These are phyloP conservation scores for Saturnispora bothae DNA, from an alignment of 805 yeast genomes.

Conservation along the genomic window DNA sequence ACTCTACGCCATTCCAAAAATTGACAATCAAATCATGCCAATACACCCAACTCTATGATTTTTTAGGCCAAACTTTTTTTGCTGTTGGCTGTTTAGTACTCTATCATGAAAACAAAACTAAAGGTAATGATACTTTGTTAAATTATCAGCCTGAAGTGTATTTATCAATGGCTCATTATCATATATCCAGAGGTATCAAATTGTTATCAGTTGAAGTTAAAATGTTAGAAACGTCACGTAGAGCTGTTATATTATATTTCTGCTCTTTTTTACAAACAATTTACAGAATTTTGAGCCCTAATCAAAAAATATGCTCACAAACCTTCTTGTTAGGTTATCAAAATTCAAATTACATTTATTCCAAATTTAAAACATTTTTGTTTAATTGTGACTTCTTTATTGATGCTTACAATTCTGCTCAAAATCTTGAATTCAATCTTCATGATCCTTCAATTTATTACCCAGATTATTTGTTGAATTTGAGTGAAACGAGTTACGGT, in stretches of 20 bases:
- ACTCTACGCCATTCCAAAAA: slow-evolving; percentile 1
- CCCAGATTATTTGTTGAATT: slow-evolving; percentile 13
- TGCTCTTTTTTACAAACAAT: slow-evolving; percentile 10
- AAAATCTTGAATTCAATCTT: slow-evolving; percentile 1
- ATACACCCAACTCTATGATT: slow-evolving; percentile 8
- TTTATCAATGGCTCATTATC: slow-evolving; percentile 14
- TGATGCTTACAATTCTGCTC: not conserved
- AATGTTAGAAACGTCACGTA: slow-evolving; percentile 6
- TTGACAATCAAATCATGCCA: slow-evolving; percentile 2
- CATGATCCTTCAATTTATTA: slow-evolving; percentile 8
- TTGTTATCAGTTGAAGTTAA: slow-evolving; percentile 10
- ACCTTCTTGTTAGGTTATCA: slow-evolving; percentile 12
- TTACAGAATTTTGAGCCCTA: slow-evolving; percentile 13
- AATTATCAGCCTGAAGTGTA: slow-evolving; percentile 11
- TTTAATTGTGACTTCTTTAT: slow-evolving; percentile 5
- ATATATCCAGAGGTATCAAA: slow-evolving; percentile 14
- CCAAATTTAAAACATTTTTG: slow-evolving; percentile 2
- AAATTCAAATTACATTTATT: slow-evolving; percentile 8
- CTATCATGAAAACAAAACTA: slow-evolving; percentile 9
- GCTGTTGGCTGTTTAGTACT: slow-evolving; percentile 13
- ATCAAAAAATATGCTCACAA: slow-evolving; percentile 12
- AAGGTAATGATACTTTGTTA: slow-evolving; percentile 4
- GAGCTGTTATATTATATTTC: slow-evolving; percentile 7
- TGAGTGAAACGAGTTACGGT: slow-evolving; percentile 5
- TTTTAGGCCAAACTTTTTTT: slow-evolving; percentile 7